These are phyloP conservation scores for Russula earlei DNA, from an alignment of 768 basidiomycete genomes.

Conservation along the genomic window DNA sequence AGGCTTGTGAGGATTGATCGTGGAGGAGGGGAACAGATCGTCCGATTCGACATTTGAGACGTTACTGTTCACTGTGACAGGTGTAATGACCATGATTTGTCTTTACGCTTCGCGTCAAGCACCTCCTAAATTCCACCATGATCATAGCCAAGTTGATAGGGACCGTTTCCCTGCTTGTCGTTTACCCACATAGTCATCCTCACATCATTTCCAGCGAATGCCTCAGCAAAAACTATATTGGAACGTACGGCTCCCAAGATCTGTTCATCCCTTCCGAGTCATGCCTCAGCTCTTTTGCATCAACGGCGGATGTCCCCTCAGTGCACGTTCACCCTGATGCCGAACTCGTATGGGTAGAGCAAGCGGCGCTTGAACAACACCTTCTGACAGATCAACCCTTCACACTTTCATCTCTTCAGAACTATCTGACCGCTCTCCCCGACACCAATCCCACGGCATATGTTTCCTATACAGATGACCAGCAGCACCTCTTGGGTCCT, in stretches of 20 bases:
- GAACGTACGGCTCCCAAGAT: constrained; percentile 45
- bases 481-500: neutral
- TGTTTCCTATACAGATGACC: neutral
- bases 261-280: constrained; percentile 36
- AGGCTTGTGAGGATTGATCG: constrained; percentile 68
- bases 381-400: constrained; percentile 13
- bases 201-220: constrained; percentile 35
- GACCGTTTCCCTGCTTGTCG: constrained; percentile 26
- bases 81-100: neutral
- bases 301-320: neutral
- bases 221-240: constrained; percentile 43
- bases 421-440: constrained; percentile 13
- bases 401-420: constrained; percentile 1
- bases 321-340: constrained; percentile 26
- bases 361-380: constrained; percentile 39
- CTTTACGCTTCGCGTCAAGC: too few species aligned
- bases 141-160: constrained; percentile 10
- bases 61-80: too few species aligned
- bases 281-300: constrained; percentile 30
- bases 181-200: constrained; percentile 36
- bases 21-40: constrained; percentile 63
- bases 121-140: constrained; percentile 1
- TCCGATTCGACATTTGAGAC: constrained; percentile 48
- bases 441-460: constrained; percentile 1
- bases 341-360: constrained; percentile 28